These are phyloP conservation scores for Vicia villosa DNA, from an alignment of 306 rosid genomes.

Conservation along the genomic window DNA sequence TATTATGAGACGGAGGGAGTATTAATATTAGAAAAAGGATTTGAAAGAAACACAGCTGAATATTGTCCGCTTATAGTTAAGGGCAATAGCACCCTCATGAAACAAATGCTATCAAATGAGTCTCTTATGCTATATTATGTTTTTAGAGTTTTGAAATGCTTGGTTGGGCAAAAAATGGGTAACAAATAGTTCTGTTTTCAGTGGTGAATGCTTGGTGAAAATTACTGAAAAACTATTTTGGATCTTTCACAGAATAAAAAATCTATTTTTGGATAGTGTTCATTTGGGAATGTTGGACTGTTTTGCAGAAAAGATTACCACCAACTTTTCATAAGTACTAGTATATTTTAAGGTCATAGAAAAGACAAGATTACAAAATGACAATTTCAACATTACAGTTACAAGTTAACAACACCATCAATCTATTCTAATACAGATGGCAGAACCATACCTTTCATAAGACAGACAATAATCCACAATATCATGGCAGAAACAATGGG, in stretches of 20 bases:
- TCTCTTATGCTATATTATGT: background rate
- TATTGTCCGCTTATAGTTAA: background rate
- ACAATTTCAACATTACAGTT: background rate
- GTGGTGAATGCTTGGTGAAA: background rate
- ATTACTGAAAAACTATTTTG: background rate
- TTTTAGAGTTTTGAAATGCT: background rate
- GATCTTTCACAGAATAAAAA: constrained; percentile 23
- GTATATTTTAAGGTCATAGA: constrained; percentile 1
- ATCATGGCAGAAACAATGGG: constrained; percentile 88
- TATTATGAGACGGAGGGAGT: too few relatives aligned
- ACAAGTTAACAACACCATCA: background rate
- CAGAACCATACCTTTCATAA: constrained; percentile 78
- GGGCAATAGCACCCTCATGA: background rate
- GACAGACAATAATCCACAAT: constrained; percentile 81
- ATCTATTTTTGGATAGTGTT: constrained; percentile 1
- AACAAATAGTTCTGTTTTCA: background rate
- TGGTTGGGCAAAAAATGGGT: constrained; percentile 8
- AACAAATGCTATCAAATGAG: background rate
- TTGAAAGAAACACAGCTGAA: too few relatives aligned
- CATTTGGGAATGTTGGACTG: too few relatives aligned
- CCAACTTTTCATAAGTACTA: background rate
- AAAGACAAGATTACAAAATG: constrained; percentile 8
- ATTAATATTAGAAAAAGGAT: too few relatives aligned
- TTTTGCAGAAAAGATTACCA: too few relatives aligned
- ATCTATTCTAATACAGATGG: constrained; percentile 28